Evolutionary conservation across 2,329 filamentous ascomycete genomes (phyloP).

Genomic region (Epichloe scottii): DNA sequence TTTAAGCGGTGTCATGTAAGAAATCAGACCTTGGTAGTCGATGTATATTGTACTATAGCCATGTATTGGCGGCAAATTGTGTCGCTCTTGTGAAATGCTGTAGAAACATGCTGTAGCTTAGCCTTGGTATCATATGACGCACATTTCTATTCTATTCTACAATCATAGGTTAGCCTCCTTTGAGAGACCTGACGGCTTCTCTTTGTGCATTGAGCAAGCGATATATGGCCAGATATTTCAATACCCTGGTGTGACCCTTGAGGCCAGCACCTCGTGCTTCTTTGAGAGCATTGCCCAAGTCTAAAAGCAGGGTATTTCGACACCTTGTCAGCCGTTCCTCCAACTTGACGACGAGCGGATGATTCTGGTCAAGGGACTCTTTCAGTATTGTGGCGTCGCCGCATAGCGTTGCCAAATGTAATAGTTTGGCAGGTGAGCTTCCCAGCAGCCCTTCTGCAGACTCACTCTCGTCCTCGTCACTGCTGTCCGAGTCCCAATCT

Average conservation of each 20-base stretch:
- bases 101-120: slow-evolving; percentile 3
- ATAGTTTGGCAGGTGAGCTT: slow-evolving; percentile 34
- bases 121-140: slow-evolving; percentile 18
- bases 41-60: slow-evolving; percentile 28
- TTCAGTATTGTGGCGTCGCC: slow-evolving; percentile 29
- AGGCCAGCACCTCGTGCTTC: slow-evolving; percentile 30
- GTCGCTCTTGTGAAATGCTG: neutral
- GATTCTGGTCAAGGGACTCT: slow-evolving; percentile 31
- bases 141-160: neutral
- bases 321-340: slow-evolving; percentile 40
- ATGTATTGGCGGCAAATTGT: slow-evolving; percentile 14
- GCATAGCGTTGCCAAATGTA: slow-evolving; percentile 33
- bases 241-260: slow-evolving; percentile 30
- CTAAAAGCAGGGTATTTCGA: slow-evolving; percentile 43
- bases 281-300: slow-evolving; percentile 37
- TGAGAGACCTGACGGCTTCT: slow-evolving; percentile 38
- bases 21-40: neutral
- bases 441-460: slow-evolving; percentile 23
- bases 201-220: slow-evolving; percentile 36
- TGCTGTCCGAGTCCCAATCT: slow-evolving; percentile 19
- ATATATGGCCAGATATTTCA: slow-evolving; percentile 43
- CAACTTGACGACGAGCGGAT: slow-evolving; percentile 37
- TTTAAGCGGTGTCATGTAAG: slow-evolving; percentile 42
- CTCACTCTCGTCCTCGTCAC: slow-evolving; percentile 27
- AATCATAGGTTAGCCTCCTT: slow-evolving; percentile 20